Base-by-base conservation (phyloP, 1,139 yeast species). In the Saccharomyces pastorianus region DNA sequence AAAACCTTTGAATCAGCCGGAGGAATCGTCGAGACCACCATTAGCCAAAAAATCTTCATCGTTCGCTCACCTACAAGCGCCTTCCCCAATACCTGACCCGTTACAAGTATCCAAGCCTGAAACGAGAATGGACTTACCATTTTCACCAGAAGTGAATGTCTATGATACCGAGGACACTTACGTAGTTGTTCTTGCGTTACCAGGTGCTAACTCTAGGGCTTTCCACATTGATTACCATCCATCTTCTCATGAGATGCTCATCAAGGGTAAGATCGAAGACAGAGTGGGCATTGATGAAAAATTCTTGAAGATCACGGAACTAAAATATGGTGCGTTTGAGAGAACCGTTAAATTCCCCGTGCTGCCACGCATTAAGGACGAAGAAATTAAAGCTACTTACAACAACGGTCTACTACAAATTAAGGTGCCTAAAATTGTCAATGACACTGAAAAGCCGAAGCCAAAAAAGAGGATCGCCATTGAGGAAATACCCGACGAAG, bases 191-290 rank as follows among this genome's bases (percentile, higher is more conserved):
- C 66, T 79, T 7, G 76, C 83, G 4, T 67, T 81, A 14, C 81
- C 85, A 6, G 85, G 85, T 49, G 82, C 82, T 7, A 69, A 73
- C 32, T 75, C 79, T 31, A 73, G 73, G 50, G 73, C 77, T n/a
- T 75, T 81, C 58, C 76, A 75, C 49, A 75, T 81, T 51, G 82
- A 81, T 62, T 81, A 73, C 68, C 84, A 80, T 63, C 81, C 83
- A 44, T 70, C 79, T 2, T 71, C 78, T 6, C 77, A 76, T 61
- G 83, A 79, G 58, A 61, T 78, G 57, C 71, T 76, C 23, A 66
- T 80, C 34, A 76, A 75, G 56, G 83, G 83, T 44, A 71, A 71
- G 11, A 68, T 76, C 51, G 75, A 67, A 56, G 77, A 71, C 57
- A 74, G 69, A 60, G 70, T 70, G 54, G 69, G 71, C 13, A 57